Percentiles rank a stretch among this genome's conserved stretches.
Evolutionary conservation across 2,329 filamentous ascomycete genomes (phyloP).

Genomic region (Scortechinia acanthostroma): DNA sequence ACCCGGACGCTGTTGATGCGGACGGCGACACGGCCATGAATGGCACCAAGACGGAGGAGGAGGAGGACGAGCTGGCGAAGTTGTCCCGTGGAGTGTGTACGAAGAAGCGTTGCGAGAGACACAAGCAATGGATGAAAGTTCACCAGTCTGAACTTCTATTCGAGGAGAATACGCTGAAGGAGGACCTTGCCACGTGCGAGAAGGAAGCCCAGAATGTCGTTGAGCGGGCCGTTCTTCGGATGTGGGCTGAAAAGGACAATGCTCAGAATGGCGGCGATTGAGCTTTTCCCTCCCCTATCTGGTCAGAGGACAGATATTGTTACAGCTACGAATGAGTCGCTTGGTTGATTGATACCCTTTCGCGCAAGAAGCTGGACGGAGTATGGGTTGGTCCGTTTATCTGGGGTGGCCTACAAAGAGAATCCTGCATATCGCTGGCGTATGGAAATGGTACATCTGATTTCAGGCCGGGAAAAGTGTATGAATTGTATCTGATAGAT

Average conservation of each 20-base stretch:
- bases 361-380: no score
- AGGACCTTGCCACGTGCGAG: conserved; percentile 26
- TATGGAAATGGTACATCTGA: no score
- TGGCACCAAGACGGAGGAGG: conserved; percentile 14
- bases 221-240: conserved; percentile 30
- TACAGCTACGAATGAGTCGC: no score
- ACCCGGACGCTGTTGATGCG: conserved; percentile 12
- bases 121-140: conserved; percentile 35
- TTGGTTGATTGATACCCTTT: no score
- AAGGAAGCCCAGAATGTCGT: conserved; percentile 27
- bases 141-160: conserved; percentile 32
- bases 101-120: conserved; percentile 35
- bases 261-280: background rate
- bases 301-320: no score
- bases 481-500: no score
- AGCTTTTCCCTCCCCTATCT: no score
- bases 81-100: conserved; percentile 30
- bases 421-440: no score
- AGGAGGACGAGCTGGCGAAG: conserved; percentile 13
- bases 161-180: conserved; percentile 25
- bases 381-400: no score
- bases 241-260: conserved; percentile 21
- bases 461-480: no score
- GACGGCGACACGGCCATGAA: conserved; percentile 10
- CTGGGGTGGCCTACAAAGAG: no score